Evolutionary conservation across 331 rosid species (phyloP).

Genomic region (Quercus lobata): DNA sequence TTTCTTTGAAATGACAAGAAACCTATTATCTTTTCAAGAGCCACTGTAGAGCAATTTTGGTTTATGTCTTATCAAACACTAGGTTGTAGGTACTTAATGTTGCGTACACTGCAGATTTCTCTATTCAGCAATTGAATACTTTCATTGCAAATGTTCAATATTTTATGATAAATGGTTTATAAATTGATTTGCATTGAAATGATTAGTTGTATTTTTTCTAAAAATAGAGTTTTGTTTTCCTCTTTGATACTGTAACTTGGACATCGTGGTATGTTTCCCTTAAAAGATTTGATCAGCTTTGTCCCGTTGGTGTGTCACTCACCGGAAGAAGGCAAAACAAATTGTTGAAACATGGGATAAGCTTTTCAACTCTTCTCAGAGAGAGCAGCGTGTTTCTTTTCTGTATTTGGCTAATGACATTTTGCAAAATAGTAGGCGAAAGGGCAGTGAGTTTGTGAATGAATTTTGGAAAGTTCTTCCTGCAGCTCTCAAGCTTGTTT

Average conservation of each 20-base stretch:
- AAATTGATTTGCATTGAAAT: neutral
- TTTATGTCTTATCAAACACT: too few species aligned
- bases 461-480: constrained; percentile 98
- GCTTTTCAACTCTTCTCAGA: constrained; percentile 70
- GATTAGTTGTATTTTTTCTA: neutral
- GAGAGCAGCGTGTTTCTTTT: constrained; percentile 68
- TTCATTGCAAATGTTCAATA: neutral
- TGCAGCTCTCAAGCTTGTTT: constrained; percentile 64
- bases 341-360: constrained; percentile 91
- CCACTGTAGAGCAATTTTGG: neutral
- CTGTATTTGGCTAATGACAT: constrained; percentile 88
- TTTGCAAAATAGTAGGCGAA: constrained; percentile 87
- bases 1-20: neutral
- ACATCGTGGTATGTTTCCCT: constrained; percentile 35
- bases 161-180: neutral
- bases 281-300: constrained; percentile 57
- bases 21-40: neutral
- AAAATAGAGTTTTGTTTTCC: neutral
- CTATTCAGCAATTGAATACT: neutral
- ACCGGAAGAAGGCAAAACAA: constrained; percentile 74
- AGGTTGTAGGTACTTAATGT: neutral
- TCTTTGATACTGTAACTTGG: constrained; percentile 5
- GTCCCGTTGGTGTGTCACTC: constrained; percentile 79
- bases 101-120: neutral
- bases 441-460: constrained; percentile 87